Percentiles rank a stretch among this genome's conserved stretches.
Evolutionary conservation across 148 eudicot species (phyloP).

Genomic region (Diospyros lotus): DNA sequence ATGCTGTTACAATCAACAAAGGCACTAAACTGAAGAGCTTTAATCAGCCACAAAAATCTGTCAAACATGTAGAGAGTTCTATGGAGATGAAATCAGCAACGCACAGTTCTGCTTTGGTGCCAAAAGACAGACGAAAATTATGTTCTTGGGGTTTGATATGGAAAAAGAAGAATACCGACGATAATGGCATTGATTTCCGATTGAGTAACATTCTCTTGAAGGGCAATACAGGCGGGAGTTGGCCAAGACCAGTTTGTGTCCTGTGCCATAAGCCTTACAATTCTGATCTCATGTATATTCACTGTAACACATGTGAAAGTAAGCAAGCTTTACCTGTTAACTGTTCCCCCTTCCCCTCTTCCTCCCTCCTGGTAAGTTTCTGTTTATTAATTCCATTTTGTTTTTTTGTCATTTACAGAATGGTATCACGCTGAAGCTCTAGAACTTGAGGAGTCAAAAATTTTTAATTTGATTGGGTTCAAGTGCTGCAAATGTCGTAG

Average conservation of each 20-base stretch:
- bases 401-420: slow-evolving; percentile 45
- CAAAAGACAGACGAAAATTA: slow-evolving; percentile 31
- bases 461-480: slow-evolving; percentile 55
- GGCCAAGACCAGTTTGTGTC: slow-evolving; percentile 37
- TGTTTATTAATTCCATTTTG: neutral
- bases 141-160: slow-evolving; percentile 65
- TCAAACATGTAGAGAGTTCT: slow-evolving; percentile 24
- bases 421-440: slow-evolving; percentile 94
- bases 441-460: slow-evolving; percentile 64
- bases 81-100: slow-evolving; percentile 33
- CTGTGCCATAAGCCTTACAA: slow-evolving; percentile 60
- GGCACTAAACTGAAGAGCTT: slow-evolving; percentile 20
- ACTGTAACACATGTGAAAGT: slow-evolving; percentile 67
- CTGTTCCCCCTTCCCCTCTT: neutral
- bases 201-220: slow-evolving; percentile 44
- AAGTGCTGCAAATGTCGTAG: slow-evolving; percentile 90
- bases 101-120: slow-evolving; percentile 20
- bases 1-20: slow-evolving; percentile 24
- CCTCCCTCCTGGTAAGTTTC: neutral
- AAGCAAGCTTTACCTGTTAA: slow-evolving; percentile 22
- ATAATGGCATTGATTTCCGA: slow-evolving; percentile 59
- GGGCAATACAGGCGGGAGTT: slow-evolving; percentile 31
- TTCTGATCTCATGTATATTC: slow-evolving; percentile 60
- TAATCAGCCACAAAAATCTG: slow-evolving; percentile 26
- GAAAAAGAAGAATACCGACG: slow-evolving; percentile 52